Base-by-base conservation (phyloP, 2,329 filamentous ascomycete genomes). In the Colletotrichum incanum region DNA sequence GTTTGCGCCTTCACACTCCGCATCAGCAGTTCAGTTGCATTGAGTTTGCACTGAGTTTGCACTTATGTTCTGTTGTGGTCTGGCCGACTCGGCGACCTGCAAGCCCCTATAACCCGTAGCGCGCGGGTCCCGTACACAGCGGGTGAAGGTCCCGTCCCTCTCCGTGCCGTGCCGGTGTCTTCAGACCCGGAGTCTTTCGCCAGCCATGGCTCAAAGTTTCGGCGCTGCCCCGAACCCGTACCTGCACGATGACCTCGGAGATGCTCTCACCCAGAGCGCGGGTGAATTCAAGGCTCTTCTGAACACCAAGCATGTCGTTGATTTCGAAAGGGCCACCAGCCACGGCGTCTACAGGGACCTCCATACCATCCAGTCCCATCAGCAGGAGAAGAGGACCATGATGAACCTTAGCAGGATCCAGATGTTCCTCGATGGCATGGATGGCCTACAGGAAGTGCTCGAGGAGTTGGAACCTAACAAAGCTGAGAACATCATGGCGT, bases 331-430 rank as follows among this genome's bases (percentile, higher is more conserved):
- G 18, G 75, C 72, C 16, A 72, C 62, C n/a, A 52, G 67, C 23
- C 14, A 63, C 39, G 66, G 77, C 65, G 69, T 81, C 31, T 74
- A 77, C 50, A 3, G 18, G 8, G 71, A 76, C 8, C 76, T 80
- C n/a, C 14, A 72, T 8, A 43, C 45, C 3, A 77, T 79, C 39
- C 79, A 81, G 67, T 55, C 37, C 2, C 74, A 75, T 5, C 79
- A 78, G 59, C 77, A 79, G 18, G 67, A 71, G n/a, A 59, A 68
- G 20, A 78, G 67, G 58, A 73, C 74, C 12, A 71, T 80, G 73
- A 77, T 79, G 63, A 78, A 80, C 68, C 74, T 80, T 26, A 65
- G 73, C 11, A 71, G 79, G 26, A 71, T 80, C 9, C 50, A 76
- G n/a, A 64, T 60, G 26, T 79, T 78, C 52, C 71, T 80, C 3